Base-by-base conservation (phyloP, 768 basidiomycete species). In the Collybiopsis confluens region DNA sequence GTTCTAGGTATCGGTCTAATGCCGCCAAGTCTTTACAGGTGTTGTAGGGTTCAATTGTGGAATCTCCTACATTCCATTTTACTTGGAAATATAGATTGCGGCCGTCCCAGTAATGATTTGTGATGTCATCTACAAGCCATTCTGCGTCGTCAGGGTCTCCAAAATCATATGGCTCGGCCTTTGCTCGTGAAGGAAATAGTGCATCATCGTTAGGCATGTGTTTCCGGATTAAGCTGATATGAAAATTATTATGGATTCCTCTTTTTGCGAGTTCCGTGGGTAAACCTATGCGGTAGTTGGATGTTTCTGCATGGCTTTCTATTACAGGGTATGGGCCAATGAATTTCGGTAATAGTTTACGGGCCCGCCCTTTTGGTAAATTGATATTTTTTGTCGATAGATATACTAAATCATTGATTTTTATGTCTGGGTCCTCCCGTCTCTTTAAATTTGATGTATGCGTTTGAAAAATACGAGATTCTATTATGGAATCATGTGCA, bases 401-500 rank as follows among this genome's bases (percentile, higher is more conserved):
- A 40, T 73, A 74, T 0, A 70, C 73, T 7, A 64, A 28, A 7
- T 64, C 59, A 0, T 70, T 70, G 2, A 23, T 54, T 4, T 43
- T 6, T 11, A 68, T 59, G 2, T 28, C 28, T 0, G 52, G 41
- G 28, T 65, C 61, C 9, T 56, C 36, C 2, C 54, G 24, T 1
- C 64, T 23, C 2, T 58, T 53, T 6, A 56, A 33, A 43, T 78
- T 73, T 0, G 70, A 66, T 0, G 67, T 51, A n/a, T 60, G n/a
- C 0, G 68, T 67, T 28, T 73, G 69, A 3, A 60, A 37, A 0
- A 71, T 62, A 0, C 70, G 37, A 0, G 64, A 56, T 15, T 54
- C 69, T 7, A 77, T 70, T 1, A 77, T 70, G 0, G 65, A 62
- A 51, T 78, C 66, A 50, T 77, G 73, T 0, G 74, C 73, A 0